Evolutionary conservation across 2,329 filamentous ascomycete genomes (phyloP).

Genomic region (Teratosphaeria zuluensis): DNA sequence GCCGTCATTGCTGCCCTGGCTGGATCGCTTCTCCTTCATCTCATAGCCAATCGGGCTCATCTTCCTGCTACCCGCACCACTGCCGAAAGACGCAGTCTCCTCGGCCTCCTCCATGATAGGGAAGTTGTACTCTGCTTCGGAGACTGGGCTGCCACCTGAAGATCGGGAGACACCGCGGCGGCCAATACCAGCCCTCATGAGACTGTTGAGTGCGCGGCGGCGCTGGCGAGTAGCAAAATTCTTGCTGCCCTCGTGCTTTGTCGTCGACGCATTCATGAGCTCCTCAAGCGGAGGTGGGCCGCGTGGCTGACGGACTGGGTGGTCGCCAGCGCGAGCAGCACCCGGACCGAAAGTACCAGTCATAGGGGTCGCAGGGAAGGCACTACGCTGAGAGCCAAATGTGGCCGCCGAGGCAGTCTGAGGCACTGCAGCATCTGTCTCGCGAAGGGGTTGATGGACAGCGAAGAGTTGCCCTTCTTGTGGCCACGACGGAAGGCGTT

Average conservation of each 20-base stretch:
- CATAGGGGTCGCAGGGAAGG: conserved; percentile 67
- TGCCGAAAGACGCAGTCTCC: conserved; percentile 53
- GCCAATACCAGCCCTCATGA: conserved; percentile 81
- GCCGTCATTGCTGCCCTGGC: conserved; percentile 24
- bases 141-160: conserved; percentile 62
- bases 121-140: conserved; percentile 63
- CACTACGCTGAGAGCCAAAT: conserved; percentile 33
- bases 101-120: conserved; percentile 58
- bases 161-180: conserved; percentile 63
- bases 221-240: conserved; percentile 93
- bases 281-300: conserved; percentile 89
- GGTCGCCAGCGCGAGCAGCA: conserved; percentile 85
- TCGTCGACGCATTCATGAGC: conserved; percentile 77
- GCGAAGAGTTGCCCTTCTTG: conserved; percentile 80
- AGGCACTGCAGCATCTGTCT: conserved; percentile 51
- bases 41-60: conserved; percentile 30
- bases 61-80: conserved; percentile 19
- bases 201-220: conserved; percentile 80
- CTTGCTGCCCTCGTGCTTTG: conserved; percentile 89
- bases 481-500: conserved; percentile 90
- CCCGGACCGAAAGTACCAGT: conserved; percentile 87
- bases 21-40: conserved; percentile 28
- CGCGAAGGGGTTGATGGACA: conserved; percentile 49
- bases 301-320: conserved; percentile 84
- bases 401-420: conserved; percentile 54